Evolutionary conservation across 805 yeast genomes (phyloP), one percentile per base, ranked within the genome.

Genomic region (Kluyveromyces dobzhanskii): DNA sequence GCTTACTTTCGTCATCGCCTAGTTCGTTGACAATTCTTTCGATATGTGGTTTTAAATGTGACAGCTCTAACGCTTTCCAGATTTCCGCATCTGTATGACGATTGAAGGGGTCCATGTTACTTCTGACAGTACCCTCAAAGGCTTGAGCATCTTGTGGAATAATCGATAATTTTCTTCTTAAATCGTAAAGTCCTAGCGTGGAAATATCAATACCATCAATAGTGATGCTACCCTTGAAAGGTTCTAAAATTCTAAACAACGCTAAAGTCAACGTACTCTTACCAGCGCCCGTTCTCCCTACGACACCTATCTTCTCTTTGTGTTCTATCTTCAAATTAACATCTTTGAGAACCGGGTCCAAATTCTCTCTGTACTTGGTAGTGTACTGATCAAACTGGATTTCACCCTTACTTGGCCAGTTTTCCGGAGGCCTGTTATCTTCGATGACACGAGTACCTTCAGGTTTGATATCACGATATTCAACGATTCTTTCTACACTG

Each of bases 271-370:
- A 61, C 0, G 84, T 70, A 1, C 80, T 73, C 46, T 79, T 79
- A 37, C 88, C 88, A 3, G 88, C 85, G 32, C 88, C 87, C 1
- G 88, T 80, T 58, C 87, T 68, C 12, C 87, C 87, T 35, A 80
- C 86, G 49, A 80, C 76, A 39, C 87, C 87, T 44, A 80, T 59
- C 48, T 80, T 80, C 46, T 80, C 85, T 21, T 64, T 57, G 2
- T 82, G 64, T 17, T 68, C 61, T 32, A 80, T 68, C 2, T 64
- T 54, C 19, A 79, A 46, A 13, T 56, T 54, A 28, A 80, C 62
- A 29, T 69, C 54, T 30, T 65, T 71, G 49, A 80, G 59, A 3
- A 79, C 85, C 1, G 78, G 78, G 39, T 75, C 82, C 34, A 76
- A 58, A 45, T 75, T 71, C 8, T 65, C 72, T 44, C 80, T 70